Conservation (phyloP, 148 eudicot species). For the Mesembryanthemum crystallinum region DNA sequence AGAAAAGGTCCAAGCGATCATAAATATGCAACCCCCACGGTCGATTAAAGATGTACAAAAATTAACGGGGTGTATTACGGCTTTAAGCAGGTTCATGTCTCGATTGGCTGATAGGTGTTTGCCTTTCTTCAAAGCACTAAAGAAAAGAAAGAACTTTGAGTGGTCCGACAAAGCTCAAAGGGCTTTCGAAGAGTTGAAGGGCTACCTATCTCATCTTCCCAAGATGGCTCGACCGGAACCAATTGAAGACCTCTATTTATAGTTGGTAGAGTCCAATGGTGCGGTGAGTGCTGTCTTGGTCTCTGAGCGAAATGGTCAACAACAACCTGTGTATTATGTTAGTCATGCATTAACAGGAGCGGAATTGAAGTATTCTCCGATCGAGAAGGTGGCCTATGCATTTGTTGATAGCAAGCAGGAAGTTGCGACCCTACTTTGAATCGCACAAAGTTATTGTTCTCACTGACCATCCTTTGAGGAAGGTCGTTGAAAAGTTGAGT, state of each 20-base stretch:
- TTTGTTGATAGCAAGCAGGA: background rate
- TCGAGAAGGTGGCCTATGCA: background rate
- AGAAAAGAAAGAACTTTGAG: background rate
- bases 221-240: no score
- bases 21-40: background rate
- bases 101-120: background rate
- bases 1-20: background rate
- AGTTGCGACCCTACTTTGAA: background rate
- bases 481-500: no score
- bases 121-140: background rate
- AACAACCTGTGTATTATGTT: no score
- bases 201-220: background rate
- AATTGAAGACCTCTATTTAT: no score
- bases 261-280: no score
- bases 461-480: background rate
- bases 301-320: no score
- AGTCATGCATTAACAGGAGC: background rate
- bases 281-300: no score
- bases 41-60: background rate
- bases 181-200: background rate
- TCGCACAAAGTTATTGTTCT: background rate
- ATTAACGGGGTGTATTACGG: background rate
- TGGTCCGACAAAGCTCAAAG: background rate
- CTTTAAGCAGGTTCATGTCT: background rate
- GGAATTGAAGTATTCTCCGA: background rate